These are phyloP conservation scores for Pythium monospermum DNA, from an alignment of 352 stramenopile species.

Conservation along the genomic window DNA sequence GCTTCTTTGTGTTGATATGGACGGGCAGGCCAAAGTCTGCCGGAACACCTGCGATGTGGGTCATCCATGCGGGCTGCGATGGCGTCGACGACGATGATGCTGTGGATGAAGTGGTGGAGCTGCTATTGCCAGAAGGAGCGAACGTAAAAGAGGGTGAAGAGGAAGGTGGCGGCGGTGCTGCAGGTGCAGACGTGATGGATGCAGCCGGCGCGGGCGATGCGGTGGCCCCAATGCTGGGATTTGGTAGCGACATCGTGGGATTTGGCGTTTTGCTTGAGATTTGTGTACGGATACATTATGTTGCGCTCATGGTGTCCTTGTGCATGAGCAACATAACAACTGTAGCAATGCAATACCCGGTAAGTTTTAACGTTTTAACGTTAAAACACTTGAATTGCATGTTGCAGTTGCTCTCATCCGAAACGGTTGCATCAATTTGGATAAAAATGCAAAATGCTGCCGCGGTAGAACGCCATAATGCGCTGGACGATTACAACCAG, in stretches of 20 bases:
- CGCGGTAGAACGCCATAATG: not conserved
- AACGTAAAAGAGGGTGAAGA: not conserved
- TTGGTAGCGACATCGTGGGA: not conserved
- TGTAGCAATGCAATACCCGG: not conserved
- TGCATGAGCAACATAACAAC: too few species aligned
- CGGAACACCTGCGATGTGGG: constrained; percentile 28
- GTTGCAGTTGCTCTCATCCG: too few species aligned
- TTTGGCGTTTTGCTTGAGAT: not conserved
- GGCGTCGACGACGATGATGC: constrained; percentile 2
- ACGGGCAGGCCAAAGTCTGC: constrained; percentile 63
- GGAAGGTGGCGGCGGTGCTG: not conserved
- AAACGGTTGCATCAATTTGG: not conserved
- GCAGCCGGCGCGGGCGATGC: not conserved
- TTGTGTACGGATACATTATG: too few species aligned
- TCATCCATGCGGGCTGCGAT: constrained; percentile 6
- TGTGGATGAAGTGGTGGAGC: constrained; percentile 10
- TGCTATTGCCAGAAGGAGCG: not conserved
- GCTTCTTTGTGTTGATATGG: constrained; percentile 69
- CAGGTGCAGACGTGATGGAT: not conserved
- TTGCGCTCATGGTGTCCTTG: too few species aligned
- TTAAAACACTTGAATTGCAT: too few species aligned
- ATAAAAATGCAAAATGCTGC: not conserved
- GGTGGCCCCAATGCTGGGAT: not conserved
- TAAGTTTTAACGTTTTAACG: not conserved
- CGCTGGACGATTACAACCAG: constrained; percentile 10